These are phyloP conservation scores for Rusavskia elegans DNA, from an alignment of 495 filamentous ascomycete genomes.

Conservation along the genomic window DNA sequence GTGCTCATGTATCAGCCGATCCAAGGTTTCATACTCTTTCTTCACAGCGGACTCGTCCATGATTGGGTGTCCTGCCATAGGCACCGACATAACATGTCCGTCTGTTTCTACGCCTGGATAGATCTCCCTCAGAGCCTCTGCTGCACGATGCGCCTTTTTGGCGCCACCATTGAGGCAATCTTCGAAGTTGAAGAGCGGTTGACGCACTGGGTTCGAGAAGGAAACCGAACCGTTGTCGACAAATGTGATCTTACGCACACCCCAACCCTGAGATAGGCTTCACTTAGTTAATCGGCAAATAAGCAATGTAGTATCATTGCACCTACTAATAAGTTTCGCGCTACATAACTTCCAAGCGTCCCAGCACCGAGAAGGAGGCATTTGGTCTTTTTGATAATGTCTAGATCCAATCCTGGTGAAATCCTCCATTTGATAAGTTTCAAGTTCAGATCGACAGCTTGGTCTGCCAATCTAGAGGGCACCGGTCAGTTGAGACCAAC, in stretches of 20 bases:
- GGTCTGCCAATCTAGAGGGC: constrained; percentile 55
- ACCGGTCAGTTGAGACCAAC: background rate
- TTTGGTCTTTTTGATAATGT: constrained; percentile 75
- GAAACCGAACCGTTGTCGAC: constrained; percentile 88
- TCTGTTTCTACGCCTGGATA: constrained; percentile 76
- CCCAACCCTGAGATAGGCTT: constrained; percentile 50
- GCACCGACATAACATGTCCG: constrained; percentile 69
- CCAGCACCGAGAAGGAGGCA: constrained; percentile 92
- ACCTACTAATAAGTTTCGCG: constrained; percentile 61
- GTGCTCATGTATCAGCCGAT: constrained; percentile 65
- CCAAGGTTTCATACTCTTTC: constrained; percentile 57
- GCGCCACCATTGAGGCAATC: constrained; percentile 79
- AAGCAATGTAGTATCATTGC: background rate
- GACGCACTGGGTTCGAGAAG: constrained; percentile 94
- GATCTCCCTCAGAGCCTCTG: constrained; percentile 67
- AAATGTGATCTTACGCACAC: constrained; percentile 91
- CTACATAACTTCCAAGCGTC: constrained; percentile 85
- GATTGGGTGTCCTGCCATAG: constrained; percentile 88
- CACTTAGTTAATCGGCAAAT: no score
- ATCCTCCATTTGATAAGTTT: constrained; percentile 99
- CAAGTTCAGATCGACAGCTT: constrained; percentile 92
- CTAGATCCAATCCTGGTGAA: constrained; percentile 72
- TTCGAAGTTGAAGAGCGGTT: constrained; percentile 77
- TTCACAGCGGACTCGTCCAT: constrained; percentile 48
- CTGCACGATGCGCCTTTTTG: constrained; percentile 68